Base-by-base conservation (phyloP, 75 land plant species). In the Isoetes taiwanensis region DNA sequence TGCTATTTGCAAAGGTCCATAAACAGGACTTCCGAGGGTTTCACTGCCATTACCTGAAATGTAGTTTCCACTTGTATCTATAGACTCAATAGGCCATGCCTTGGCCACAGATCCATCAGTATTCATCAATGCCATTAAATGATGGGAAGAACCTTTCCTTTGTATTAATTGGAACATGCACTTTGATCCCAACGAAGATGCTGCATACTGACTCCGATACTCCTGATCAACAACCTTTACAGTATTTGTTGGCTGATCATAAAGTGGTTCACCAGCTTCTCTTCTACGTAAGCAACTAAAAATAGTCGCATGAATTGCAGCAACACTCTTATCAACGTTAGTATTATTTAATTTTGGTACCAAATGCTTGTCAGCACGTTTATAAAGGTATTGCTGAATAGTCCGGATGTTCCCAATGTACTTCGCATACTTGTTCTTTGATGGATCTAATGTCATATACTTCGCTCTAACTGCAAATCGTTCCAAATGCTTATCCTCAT, bases 121-220 rank as follows among this genome's bases (percentile, higher is more conserved):
- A 60, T 86, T 91, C 58, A 86, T 26, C 34, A 86, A 68, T 41
- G 97, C 88, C 93, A 91, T 83, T 23, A 86, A 53, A 46, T 83
- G 84, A 43, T 90, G 71, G 12, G 72, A 71, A 23, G 97, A 90
- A n/a, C 91, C 97, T 72, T 79, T 68, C 30, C 86, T 71, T 35
- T 86, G 90, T 28, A 81, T 80, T 54, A 91, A 52, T 48, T 83
- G 86, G 55, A 91, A 81, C 93, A 86, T 83, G 4, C 93, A 76
- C 70, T 87, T 84, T 16, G 95, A 87, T 28, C 83, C 80, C 58
- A 91, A 48, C 20, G 93, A 84, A 35, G 83, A 79, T 24, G 89
- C 85, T 54, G 76, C 74, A 64, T 74, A 71, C 43, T 81, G 88
- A 30, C 81, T 81, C 32, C 65, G 74, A 64, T 79, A 93, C 66